Evolutionary conservation across 1,139 yeast genomes (phyloP), one percentile per base, ranked within the genome.

Genomic region (Entelexis paramagnoliae): DNA sequence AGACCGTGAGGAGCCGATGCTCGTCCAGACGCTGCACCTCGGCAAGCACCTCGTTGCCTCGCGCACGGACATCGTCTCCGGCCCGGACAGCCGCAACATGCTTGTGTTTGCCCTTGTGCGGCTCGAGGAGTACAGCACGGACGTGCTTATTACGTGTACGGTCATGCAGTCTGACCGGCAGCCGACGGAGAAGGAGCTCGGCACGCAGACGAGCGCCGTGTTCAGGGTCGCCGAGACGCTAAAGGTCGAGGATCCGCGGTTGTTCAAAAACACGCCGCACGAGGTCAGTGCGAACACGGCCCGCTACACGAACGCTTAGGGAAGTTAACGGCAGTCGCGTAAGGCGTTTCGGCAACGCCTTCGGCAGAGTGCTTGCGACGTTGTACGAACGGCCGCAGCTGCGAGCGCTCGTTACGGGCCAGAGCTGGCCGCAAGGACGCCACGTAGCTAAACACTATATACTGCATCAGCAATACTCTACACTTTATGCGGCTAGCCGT

Each of bases 101-200:
- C 50, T 57, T 4, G 32, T 49, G n/a, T 58, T 56, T 36, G 59
- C 56, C 2, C 49, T 59, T 9, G 51, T 59, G 49, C 45, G 57
- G 14, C 53, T 59, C 19, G 34, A 42, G 11, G 49, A 58, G 44
- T 51, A 30, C 55, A 20, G 38, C 8, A 58, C 60, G 2, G 62
- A 59, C 41, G 61, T 59, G 10, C 39, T 59, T 10, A 32, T 59
- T 17, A 59, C 61, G 13, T 52, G 45, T 32, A 45, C 48, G 2
- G 29, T 55, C 17, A 16, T 28, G 24, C 34, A 43, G 33, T 42
- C 32, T 29, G 40, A 19, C 14, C 8, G 42, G 7, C 14, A n/a
- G 13, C 41, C 40, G 8, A 10, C 40, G 10, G 22, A 19, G 29
- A 35, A 39, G 35, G 53, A 42, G 34, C 24, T 42, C 14, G 51